These are phyloP conservation scores for Neurospora discreta DNA, from an alignment of 495 filamentous ascomycete genomes.

Conservation along the genomic window DNA sequence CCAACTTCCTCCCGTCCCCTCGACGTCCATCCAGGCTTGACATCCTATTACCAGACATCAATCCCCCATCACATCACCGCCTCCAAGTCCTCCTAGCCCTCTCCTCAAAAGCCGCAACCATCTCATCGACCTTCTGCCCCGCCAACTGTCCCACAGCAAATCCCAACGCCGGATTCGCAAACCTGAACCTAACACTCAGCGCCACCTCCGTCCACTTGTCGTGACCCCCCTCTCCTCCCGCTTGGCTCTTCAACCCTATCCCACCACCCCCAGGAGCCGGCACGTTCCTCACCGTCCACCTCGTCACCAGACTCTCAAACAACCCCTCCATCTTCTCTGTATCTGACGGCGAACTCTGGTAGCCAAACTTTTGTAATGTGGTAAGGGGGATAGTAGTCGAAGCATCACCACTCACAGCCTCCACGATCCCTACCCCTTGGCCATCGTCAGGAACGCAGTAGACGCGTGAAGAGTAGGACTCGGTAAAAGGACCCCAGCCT, in stretches of 20 bases:
- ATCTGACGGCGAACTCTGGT: not conserved
- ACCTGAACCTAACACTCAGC: slow-evolving; percentile 67
- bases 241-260: slow-evolving; percentile 11
- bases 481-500: slow-evolving; percentile 72
- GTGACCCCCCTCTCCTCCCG: slow-evolving; percentile 2
- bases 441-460: slow-evolving; percentile 54
- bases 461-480: slow-evolving; percentile 66
- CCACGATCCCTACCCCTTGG: slow-evolving; percentile 39
- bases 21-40: not conserved
- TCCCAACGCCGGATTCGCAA: slow-evolving; percentile 74
- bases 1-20: not conserved
- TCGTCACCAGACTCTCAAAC: slow-evolving; percentile 65
- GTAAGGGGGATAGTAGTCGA: slow-evolving; percentile 26
- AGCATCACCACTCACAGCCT: slow-evolving; percentile 62
- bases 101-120: slow-evolving; percentile 91
- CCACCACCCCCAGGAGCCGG: slow-evolving; percentile 3
- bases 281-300: slow-evolving; percentile 53
- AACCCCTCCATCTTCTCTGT: slow-evolving; percentile 36
- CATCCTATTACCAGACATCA: not conserved
- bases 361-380: slow-evolving; percentile 28
- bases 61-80: not conserved
- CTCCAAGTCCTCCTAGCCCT: slow-evolving; percentile 53
- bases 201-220: slow-evolving; percentile 56
- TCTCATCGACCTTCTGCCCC: slow-evolving; percentile 69
- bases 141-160: slow-evolving; percentile 67